Evolutionary conservation across 495 filamentous ascomycete genomes (phyloP), one percentile per base, ranked within the genome.

Genomic region (Annulohypoxylon nitens): DNA sequence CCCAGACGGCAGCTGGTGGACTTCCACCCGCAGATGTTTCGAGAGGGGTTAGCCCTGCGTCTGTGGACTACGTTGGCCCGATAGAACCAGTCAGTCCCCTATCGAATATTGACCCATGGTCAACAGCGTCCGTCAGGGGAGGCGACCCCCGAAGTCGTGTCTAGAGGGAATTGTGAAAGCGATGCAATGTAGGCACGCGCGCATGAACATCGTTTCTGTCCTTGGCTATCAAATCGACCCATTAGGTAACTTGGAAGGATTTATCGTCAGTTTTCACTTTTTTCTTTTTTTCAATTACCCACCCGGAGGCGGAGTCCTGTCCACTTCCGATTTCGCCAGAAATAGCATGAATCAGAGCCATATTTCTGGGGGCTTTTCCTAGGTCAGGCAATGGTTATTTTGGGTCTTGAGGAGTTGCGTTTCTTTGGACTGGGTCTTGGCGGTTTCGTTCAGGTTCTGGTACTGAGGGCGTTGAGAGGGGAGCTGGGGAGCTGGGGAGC

Each of bases 321-420:
- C 33, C 20, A 25, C 26, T 54, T 61, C 70, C 70, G 61, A 73
- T 60, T 33, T 64, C 64, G 70, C 53, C 53, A 54, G 16, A 33
- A 65, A 47, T 34, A 37, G 20, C 4, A 64, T 20, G 5, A 33
- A 57, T 12, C 20, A 33, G 14, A 47, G 1, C 18, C 4, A 47
- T 47, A 20, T 47, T 47, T 47, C 6, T 2, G 43, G n/a, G 16
- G 16, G 30, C 30, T 8, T 18, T 8, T 47, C 6, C 43, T 47
- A 7, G 18, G 43, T 2, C 43, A 47, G 16, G 43, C n/a, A 47
- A 47, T 47, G 12, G 8, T 47, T 47, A 20, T 47, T 47, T 8
- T 47, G n/a, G 9, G 23, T 20, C 23, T 33, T 16, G 34, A 45
- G 4, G 14, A 45, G 14, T 14, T 55, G 47, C 36, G 23, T 26